Conservation (phyloP, 768 basidiomycete genomes). For the Leucosporidium yakuticum region DNA sequence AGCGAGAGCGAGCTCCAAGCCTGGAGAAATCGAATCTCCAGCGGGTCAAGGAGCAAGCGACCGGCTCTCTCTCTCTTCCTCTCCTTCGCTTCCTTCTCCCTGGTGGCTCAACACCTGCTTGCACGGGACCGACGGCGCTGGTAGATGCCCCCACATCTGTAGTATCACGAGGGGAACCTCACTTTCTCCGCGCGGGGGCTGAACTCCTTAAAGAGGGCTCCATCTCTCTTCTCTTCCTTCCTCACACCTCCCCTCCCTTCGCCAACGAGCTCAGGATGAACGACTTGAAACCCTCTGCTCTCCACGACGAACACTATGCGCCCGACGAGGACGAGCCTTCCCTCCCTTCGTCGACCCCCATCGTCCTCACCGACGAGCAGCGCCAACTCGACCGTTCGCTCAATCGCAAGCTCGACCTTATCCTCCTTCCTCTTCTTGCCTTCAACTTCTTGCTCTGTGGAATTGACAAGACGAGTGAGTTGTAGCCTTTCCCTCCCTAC, state of each 20-base stretch:
- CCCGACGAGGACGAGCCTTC: neutral
- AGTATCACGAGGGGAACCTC: too few relatives aligned
- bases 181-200: too few relatives aligned
- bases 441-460: conserved; percentile 18
- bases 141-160: too few relatives aligned
- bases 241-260: neutral
- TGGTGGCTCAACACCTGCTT: too few relatives aligned
- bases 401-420: conserved; percentile 20
- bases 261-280: neutral
- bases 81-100: too few relatives aligned
- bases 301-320: neutral
- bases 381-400: conserved; percentile 2
- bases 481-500: neutral
- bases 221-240: neutral
- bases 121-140: too few relatives aligned
- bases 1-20: too few relatives aligned
- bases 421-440: conserved; percentile 12
- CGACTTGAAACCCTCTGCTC: neutral
- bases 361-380: conserved; percentile 2
- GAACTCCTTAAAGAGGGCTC: too few relatives aligned
- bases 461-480: conserved; percentile 1
- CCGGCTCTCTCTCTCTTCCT: too few relatives aligned
- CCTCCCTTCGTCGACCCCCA: neutral
- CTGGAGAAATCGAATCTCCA: too few relatives aligned
- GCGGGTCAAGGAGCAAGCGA: too few relatives aligned